Percentiles rank a stretch among this genome's conserved stretches.
Conservation (phyloP, 1,284 basidiomycete genomes). For the Trametes hirsuta region DNA sequence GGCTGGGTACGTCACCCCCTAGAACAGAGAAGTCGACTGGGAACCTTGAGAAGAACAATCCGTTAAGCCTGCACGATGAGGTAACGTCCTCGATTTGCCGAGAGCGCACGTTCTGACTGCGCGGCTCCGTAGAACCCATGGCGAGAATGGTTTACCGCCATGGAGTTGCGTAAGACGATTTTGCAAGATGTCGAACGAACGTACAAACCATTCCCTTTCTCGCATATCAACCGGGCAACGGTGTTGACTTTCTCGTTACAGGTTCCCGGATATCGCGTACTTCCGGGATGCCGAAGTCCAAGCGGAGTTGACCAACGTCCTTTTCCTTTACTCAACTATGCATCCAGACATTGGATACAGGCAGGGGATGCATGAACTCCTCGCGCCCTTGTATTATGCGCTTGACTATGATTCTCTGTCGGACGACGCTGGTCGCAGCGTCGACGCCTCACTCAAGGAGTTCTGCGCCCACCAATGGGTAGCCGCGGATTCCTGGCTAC, state of each 20-base stretch:
- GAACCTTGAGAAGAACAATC: constrained; percentile 79
- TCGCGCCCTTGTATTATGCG: constrained; percentile 83
- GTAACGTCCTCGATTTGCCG: constrained; percentile 37
- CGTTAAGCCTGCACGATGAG: constrained; percentile 83
- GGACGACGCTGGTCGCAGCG: constrained; percentile 36
- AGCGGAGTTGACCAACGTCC: constrained; percentile 78
- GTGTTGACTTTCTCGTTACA: constrained; percentile 33
- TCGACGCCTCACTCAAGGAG: constrained; percentile 47
- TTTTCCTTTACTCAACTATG: constrained; percentile 80
- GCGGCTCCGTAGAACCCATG: constrained; percentile 74
- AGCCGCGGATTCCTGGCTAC: constrained; percentile 82
- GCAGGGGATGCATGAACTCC: constrained; percentile 95
- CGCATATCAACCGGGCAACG: not conserved
- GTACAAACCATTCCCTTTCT: constrained; percentile 43
- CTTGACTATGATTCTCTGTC: constrained; percentile 81
- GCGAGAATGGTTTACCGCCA: constrained; percentile 87
- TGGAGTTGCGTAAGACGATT: constrained; percentile 87
- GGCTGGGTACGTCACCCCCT: constrained; percentile 43
- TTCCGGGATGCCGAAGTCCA: constrained; percentile 80
- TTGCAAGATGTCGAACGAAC: constrained; percentile 92
- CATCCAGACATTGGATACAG: constrained; percentile 87
- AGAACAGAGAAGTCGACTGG: constrained; percentile 37
- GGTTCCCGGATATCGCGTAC: constrained; percentile 90
- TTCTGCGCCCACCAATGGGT: constrained; percentile 71
- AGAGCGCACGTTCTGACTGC: not conserved